Percentiles rank a stretch among this genome's conserved stretches.
phyloP scores from a whole-genome alignment of 768 basidiomycete species.

The Amanita rimosa region DNA sequence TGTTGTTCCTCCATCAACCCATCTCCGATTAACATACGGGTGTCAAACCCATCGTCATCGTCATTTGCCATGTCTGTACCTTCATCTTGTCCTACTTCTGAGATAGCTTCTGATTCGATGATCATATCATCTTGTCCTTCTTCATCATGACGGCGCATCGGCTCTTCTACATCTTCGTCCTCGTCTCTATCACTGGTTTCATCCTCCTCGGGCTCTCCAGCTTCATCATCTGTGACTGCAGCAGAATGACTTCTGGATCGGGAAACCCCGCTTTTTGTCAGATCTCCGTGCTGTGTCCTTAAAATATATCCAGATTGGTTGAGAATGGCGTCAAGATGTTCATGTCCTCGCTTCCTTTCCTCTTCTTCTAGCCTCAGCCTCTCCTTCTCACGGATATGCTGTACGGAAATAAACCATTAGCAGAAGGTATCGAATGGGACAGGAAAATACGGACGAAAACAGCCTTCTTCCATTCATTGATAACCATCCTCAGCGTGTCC shows the following conservation, averaged over 20 bases:
- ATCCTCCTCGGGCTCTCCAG: conserved; percentile 20
- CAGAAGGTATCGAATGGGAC: neutral
- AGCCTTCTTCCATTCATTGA: conserved; percentile 80
- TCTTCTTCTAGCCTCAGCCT: conserved; percentile 58
- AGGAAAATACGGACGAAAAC: conserved; percentile 50
- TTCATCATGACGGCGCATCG: neutral
- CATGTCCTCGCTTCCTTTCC: conserved; percentile 67
- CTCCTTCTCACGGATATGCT: conserved; percentile 70
- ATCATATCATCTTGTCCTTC: conserved; percentile 7
- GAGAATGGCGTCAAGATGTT: conserved; percentile 84
- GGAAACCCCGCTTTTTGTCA: conserved; percentile 35
- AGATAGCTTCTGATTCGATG: neutral
- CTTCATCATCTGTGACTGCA: conserved; percentile 22
- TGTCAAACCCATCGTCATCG: conserved; percentile 10
- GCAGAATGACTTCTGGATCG: conserved; percentile 31
- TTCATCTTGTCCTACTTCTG: conserved; percentile 6
- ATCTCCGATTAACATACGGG: conserved; percentile 8
- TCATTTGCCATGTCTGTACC: conserved; percentile 7
- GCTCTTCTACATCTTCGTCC: conserved; percentile 16
- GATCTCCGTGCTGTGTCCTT: conserved; percentile 70
- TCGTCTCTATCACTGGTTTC: conserved; percentile 19
- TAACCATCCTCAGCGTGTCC: conserved; percentile 57
- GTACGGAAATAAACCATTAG: neutral
- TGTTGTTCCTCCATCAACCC: neutral
- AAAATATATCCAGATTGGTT: conserved; percentile 82